Percentiles rank a stretch among this genome's conserved stretches.
Evolutionary conservation across 176 grass and related monocot species (phyloP).

Genomic region (Juncus inflexus): DNA sequence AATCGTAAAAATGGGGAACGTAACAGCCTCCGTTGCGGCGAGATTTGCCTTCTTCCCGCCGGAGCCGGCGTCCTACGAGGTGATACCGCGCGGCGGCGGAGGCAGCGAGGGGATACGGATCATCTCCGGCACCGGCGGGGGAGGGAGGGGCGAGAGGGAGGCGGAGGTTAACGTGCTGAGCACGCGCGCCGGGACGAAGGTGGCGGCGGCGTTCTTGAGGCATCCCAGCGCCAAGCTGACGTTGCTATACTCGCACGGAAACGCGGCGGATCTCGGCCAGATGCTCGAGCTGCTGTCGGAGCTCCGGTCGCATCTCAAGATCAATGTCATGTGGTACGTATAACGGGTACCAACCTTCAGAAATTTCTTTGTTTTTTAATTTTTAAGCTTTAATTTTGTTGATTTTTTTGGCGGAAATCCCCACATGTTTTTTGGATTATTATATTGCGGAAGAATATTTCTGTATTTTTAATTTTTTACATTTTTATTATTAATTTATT

Average conservation of each 20-base stretch:
- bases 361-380: background rate
- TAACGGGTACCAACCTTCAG: background rate
- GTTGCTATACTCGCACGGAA: constrained; percentile 92
- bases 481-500: constrained; percentile 5
- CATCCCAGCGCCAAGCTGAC: constrained; percentile 72
- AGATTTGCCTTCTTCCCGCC: constrained; percentile 97
- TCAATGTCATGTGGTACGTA: constrained; percentile 93
- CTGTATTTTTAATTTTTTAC: background rate
- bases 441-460: background rate
- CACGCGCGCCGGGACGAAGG: constrained; percentile 59
- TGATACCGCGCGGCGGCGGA: constrained; percentile 23
- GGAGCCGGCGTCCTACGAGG: constrained; percentile 85
- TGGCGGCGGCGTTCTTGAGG: constrained; percentile 78
- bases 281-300: constrained; percentile 94
- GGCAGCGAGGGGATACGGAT: constrained; percentile 17
- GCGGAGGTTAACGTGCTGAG: constrained; percentile 61
- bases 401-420: constrained; percentile 10
- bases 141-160: constrained; percentile 31
- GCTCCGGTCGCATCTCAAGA: constrained; percentile 89
- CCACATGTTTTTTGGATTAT: background rate
- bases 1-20: constrained; percentile 67
- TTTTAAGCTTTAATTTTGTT: background rate
- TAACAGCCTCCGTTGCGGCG: constrained; percentile 92
- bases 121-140: constrained; percentile 40
- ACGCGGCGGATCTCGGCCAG: constrained; percentile 94